Conservation (phyloP, 208 protist genomes). For the Crithidia fasciculata region DNA sequence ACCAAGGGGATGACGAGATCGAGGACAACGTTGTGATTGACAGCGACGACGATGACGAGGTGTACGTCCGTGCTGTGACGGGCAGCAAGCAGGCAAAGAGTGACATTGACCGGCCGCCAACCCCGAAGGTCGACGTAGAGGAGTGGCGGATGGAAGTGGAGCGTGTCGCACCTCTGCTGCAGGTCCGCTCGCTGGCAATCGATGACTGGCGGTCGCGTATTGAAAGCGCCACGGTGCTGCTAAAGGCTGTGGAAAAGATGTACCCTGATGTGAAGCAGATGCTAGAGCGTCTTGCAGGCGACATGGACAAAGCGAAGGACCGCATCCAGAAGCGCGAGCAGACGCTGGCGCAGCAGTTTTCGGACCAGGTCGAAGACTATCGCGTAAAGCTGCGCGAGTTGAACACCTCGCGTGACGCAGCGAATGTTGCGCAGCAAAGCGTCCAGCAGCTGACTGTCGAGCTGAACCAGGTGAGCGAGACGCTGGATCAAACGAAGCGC, state of each 20-base stretch:
- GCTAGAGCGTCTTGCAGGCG: conserved; percentile 77
- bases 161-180: conserved; percentile 81
- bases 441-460: conserved; percentile 89
- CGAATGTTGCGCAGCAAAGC: conserved; percentile 80
- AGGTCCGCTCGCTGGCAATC: conserved; percentile 58
- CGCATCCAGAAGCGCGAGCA: conserved; percentile 92
- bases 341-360: conserved; percentile 91
- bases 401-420: conserved; percentile 77
- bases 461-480: conserved; percentile 88
- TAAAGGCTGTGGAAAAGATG: conserved; percentile 90
- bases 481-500: conserved; percentile 84
- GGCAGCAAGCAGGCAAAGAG: conserved; percentile 17
- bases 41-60: conserved; percentile 86
- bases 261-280: conserved; percentile 90
- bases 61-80: conserved; percentile 64
- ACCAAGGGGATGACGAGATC: conserved; percentile 57
- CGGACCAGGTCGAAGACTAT: conserved; percentile 89
- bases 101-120: conserved; percentile 28
- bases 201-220: conserved; percentile 90
- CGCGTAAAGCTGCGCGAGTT: conserved; percentile 88
- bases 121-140: conserved; percentile 68
- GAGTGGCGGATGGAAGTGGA: conserved; percentile 92
- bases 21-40: conserved; percentile 89
- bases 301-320: conserved; percentile 88
- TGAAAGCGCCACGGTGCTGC: conserved; percentile 75